Evolutionary conservation across 768 basidiomycete genomes (phyloP).

Genomic region (Agaricus sinodeliciosus): DNA sequence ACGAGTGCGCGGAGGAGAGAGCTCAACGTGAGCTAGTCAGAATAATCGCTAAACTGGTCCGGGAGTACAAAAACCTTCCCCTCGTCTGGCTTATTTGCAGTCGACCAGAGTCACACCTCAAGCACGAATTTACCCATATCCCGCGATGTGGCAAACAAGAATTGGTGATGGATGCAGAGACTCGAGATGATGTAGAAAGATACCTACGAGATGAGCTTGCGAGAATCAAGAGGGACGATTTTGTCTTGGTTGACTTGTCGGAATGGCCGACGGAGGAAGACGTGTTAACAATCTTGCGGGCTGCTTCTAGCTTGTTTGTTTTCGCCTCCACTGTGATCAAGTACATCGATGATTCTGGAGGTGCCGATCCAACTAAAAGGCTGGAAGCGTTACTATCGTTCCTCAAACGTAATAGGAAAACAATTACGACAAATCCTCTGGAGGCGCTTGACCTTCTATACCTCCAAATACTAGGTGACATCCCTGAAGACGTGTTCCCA

Average conservation of each 20-base stretch:
- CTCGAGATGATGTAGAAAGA: not conserved
- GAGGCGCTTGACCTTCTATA: conserved; percentile 1
- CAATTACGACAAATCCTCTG: not conserved
- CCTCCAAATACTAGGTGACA: not conserved
- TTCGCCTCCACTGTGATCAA: not conserved
- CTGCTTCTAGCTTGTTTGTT: not conserved
- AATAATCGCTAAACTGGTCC: not conserved
- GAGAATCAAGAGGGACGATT: not conserved
- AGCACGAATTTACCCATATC: not conserved
- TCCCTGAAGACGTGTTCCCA: not conserved
- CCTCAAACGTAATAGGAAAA: not conserved
- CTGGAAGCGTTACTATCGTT: not conserved
- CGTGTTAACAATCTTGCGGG: no score
- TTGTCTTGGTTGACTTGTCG: not conserved
- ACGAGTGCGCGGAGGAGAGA: not conserved
- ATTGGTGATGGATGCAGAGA: not conserved
- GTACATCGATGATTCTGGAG: not conserved
- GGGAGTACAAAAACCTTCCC: not conserved
- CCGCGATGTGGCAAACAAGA: not conserved
- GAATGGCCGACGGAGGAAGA: not conserved
- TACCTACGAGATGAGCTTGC: not conserved
- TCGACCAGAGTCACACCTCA: not conserved
- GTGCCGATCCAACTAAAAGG: not conserved
- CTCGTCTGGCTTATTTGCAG: not conserved
- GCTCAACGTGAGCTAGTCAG: not conserved